Evolutionary conservation across 257 asterid genomes (phyloP).

Genomic region (Fraxinus pennsylvanica): DNA sequence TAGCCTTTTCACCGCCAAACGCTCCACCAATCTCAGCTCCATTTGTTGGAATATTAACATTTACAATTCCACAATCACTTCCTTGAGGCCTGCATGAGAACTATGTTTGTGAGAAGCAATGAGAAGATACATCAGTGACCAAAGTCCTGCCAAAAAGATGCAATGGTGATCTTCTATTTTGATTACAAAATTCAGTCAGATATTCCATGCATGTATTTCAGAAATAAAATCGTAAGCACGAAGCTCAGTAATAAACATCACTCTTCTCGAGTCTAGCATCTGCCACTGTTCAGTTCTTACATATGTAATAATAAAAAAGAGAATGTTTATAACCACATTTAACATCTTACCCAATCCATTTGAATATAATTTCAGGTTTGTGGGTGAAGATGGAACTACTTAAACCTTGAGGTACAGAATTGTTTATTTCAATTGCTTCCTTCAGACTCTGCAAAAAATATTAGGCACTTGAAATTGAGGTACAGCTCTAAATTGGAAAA

Average conservation of each 20-base stretch:
- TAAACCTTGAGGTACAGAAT: conserved; percentile 98
- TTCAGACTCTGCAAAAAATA: conserved; percentile 65
- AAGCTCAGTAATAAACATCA: neutral
- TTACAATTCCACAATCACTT: conserved; percentile 99
- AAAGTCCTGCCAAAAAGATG: neutral
- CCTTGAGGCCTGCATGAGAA: conserved; percentile 70
- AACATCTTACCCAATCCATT: conserved; percentile 89
- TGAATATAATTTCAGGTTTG: conserved; percentile 76
- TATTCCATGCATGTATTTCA: neutral
- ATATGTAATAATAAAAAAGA: neutral
- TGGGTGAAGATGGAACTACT: conserved; percentile 97
- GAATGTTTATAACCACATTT: neutral
- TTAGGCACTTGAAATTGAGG: conserved; percentile 10
- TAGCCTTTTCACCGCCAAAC: conserved; percentile 98
- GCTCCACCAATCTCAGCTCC: conserved; percentile 99
- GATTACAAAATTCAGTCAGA: neutral
- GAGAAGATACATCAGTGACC: neutral
- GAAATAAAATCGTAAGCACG: neutral
- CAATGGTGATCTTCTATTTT: neutral
- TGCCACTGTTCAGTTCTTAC: neutral
- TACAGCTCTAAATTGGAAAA: conserved; percentile 6
- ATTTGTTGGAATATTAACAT: conserved; percentile 90
- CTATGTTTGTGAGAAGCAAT: conserved; percentile 6
- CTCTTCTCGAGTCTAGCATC: neutral
- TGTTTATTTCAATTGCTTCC: conserved; percentile 89